Base-by-base conservation (phyloP, 352 stramenopile species). In the Pelagophyceae sp. region DNA sequence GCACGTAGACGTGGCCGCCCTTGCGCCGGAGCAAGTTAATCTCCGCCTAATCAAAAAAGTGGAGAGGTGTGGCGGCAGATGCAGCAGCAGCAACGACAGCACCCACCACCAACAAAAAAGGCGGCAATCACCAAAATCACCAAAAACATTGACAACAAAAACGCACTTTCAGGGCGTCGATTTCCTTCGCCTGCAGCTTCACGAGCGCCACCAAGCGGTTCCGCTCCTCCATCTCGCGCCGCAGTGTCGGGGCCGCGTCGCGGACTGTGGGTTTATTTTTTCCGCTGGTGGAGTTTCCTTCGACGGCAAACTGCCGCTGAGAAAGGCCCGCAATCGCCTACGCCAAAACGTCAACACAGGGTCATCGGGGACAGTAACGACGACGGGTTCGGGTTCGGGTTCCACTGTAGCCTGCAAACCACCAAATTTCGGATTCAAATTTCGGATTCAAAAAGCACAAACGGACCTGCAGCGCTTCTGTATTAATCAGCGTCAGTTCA, bases 181-280 rank as follows among this genome's bases (percentile, higher is more conserved):
- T 83, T 77, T 97, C 92, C 50, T 90, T 54, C 40, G 87, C 87
- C 83, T 97, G 92, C 35, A 97, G 84, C 78, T 95, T 96, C 20
- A 96, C 90, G 33, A 96, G 84, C 35, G 89, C 84, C 25, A 94
- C 89, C 31, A 97, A 85, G 38, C 94, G 92, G 80, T 91, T 92
- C 74, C 89, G 89, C 83, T 96, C 92, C 74, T 86, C 85, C 82
- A 91, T 89, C 81, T 96, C 92, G 27, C 51, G 32, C 45, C 58
- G 72, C 11, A 76, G 32, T 15, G 74, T 79, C n/a, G 74, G 54
- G 23, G 38, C 33, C 45, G 74, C 33, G 31, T 79, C 77, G 23
- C 70, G 27, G 0, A n/a, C 37, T 25, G 64, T 31, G 32, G 32
- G 15, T 19, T 0, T 35, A 38, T 29, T 33, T n/a, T 35, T 54